phyloP scores from a whole-genome alignment of 805 yeast genomes.

The Yarrowia deformans region DNA sequence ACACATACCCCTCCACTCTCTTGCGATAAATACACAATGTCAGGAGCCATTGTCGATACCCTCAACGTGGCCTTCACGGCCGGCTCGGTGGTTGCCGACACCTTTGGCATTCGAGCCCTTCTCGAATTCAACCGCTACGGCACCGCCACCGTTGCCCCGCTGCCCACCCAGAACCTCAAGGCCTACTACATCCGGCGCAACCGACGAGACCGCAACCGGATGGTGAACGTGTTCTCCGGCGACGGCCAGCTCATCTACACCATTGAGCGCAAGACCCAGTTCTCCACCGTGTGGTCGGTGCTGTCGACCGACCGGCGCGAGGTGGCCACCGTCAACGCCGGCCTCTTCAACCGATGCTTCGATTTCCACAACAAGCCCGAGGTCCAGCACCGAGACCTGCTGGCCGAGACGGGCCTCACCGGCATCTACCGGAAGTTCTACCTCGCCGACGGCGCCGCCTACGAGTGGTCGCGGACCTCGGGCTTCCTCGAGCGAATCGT shows the following conservation, averaged over 20 bases:
- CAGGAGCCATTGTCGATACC: conserved; percentile 34
- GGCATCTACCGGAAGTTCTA: conserved; percentile 59
- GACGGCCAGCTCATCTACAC: conserved; percentile 58
- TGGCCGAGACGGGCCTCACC: conserved; percentile 51
- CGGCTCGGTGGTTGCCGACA: conserved; percentile 36
- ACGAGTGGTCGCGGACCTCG: conserved; percentile 63
- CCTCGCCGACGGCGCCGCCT: conserved; percentile 60
- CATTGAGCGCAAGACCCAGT: conserved; percentile 59
- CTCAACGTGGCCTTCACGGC: conserved; percentile 36
- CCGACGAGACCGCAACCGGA: conserved; percentile 55
- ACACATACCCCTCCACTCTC: neutral
- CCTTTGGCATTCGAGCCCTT: conserved; percentile 33
- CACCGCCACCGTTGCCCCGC: conserved; percentile 27
- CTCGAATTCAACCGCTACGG: conserved; percentile 37
- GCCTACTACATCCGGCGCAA: conserved; percentile 60
- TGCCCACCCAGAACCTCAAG: conserved; percentile 45
- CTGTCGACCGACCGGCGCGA: conserved; percentile 57
- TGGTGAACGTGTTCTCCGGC: conserved; percentile 59
- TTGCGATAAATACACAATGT: conserved; percentile 20
- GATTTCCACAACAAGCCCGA: conserved; percentile 59
- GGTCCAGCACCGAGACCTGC: conserved; percentile 56
- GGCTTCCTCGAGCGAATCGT: conserved; percentile 60
- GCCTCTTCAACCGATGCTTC: conserved; percentile 56
- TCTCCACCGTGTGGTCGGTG: conserved; percentile 63
- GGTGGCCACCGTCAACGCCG: conserved; percentile 61